Evolutionary conservation across 2,329 filamentous ascomycete genomes (phyloP).

Genomic region (Diaporthe vaccinii): DNA sequence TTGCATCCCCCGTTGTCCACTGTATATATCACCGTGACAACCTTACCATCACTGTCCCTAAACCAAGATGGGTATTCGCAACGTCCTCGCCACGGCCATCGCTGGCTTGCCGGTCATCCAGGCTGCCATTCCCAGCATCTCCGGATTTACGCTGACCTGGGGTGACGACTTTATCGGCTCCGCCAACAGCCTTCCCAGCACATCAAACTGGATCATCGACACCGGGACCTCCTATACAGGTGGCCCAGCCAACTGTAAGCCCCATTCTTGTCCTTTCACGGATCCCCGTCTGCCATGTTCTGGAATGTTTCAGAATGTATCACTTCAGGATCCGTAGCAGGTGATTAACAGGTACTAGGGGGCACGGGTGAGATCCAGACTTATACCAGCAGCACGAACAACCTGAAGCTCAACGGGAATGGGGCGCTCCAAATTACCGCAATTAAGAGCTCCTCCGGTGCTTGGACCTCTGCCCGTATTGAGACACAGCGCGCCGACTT

Average conservation of each 20-base stretch:
- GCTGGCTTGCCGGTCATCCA: constrained; percentile 1
- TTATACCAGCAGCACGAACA: constrained; percentile 57
- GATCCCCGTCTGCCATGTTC: no score
- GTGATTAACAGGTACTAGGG: constrained; percentile 40
- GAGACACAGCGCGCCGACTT: constrained; percentile 58
- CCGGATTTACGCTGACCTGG: constrained; percentile 23
- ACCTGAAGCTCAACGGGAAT: constrained; percentile 55
- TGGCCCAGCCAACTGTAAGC: constrained; percentile 56
- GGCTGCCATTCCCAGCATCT: constrained; percentile 20
- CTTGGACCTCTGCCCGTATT: constrained; percentile 66
- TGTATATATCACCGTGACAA: constrained; percentile 7
- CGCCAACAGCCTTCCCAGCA: constrained; percentile 48
- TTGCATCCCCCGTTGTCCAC: not conserved
- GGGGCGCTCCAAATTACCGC: constrained; percentile 55
- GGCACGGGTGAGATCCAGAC: constrained; percentile 63
- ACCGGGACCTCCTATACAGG: constrained; percentile 61
- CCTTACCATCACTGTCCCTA: not conserved
- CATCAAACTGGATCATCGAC: constrained; percentile 58
- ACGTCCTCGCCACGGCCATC: constrained; percentile 9
- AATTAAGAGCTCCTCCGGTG: constrained; percentile 45
- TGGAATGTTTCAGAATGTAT: no score
- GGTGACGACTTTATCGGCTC: constrained; percentile 23
- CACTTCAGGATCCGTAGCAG: no score
- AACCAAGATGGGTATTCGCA: constrained; percentile 15
- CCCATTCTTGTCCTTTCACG: no score